Conservation (phyloP, 345 rosid species). For the Gossypioides kirkii region DNA sequence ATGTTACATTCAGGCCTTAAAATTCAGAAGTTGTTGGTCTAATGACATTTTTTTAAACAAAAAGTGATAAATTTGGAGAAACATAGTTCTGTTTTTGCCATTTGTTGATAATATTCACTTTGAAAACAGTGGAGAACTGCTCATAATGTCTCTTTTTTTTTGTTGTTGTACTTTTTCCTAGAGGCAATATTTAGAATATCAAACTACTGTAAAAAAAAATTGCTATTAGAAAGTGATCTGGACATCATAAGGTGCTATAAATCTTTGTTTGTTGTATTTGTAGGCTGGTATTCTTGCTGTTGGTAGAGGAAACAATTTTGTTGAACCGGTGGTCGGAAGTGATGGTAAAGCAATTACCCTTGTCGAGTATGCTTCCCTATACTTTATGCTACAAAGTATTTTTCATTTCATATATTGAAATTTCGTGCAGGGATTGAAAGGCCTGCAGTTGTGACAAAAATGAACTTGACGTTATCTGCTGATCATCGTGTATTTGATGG, state of each 20-base stretch:
- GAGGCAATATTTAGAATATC: not conserved
- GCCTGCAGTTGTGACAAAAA: conserved; percentile 68
- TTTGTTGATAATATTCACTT: not conserved
- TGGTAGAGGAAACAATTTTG: conserved; percentile 88
- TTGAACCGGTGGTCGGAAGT: conserved; percentile 57
- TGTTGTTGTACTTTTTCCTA: too few relatives aligned
- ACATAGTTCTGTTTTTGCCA: not conserved
- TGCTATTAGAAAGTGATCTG: not conserved
- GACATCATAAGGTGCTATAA: not conserved
- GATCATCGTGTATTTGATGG: conserved; percentile 96
- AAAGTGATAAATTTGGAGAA: not conserved
- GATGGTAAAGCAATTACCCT: conserved; percentile 51
- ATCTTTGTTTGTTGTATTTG: conserved; percentile 4
- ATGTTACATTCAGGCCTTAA: not conserved
- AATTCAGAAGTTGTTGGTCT: not conserved
- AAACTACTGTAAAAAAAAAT: not conserved
- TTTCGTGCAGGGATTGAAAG: conserved; percentile 56
- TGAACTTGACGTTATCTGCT: conserved; percentile 81
- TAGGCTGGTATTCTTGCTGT: conserved; percentile 96
- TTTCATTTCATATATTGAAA: conserved; percentile 8
- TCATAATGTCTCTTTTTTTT: not conserved
- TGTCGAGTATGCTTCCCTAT: not conserved
- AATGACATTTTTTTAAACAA: not conserved
- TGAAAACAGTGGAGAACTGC: not conserved
- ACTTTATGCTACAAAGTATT: not conserved